These are phyloP conservation scores for Jimgerdemannia flammicorona DNA, from an alignment of 192 early-diverging fungal genomes.

Conservation along the genomic window DNA sequence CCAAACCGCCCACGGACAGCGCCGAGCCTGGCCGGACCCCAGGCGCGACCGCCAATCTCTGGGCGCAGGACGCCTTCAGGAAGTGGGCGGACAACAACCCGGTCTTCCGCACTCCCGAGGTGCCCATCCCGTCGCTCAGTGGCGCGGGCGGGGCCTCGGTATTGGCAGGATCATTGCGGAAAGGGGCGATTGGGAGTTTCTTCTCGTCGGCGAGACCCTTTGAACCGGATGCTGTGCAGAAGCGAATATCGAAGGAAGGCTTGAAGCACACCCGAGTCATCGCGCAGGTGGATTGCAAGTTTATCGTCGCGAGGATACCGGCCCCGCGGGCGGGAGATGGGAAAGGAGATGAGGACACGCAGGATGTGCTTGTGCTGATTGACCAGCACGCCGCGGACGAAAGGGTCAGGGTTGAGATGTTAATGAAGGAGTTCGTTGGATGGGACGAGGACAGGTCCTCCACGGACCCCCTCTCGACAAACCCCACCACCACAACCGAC, in stretches of 20 bases:
- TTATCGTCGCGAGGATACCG: conserved; percentile 46
- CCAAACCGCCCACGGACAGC: neutral
- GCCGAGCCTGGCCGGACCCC: conserved; percentile 4
- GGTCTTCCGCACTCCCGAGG: conserved; percentile 24
- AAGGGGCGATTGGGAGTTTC: conserved; percentile 14
- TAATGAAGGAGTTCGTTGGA: conserved; percentile 28
- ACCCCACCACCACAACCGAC: conserved; percentile 16
- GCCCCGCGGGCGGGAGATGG: neutral
- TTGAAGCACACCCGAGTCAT: conserved; percentile 43
- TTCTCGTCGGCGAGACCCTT: conserved; percentile 14
- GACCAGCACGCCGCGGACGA: conserved; percentile 86
- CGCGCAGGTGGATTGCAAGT: conserved; percentile 66
- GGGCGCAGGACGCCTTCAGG: conserved; percentile 35
- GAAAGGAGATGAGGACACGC: neutral
- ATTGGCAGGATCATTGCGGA: conserved; percentile 1
- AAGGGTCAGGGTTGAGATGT: conserved; percentile 59
- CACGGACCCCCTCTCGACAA: neutral
- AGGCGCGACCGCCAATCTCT: conserved; percentile 7
- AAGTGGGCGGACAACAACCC: conserved; percentile 32
- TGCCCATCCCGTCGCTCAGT: conserved; percentile 16
- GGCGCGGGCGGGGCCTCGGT: neutral
- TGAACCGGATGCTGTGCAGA: conserved; percentile 8
- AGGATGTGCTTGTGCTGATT: conserved; percentile 43
- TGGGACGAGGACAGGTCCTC: neutral
- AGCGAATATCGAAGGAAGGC: conserved; percentile 37